phyloP scores from a whole-genome alignment of 202 grass and related monocot genomes.

The Tripidium arundinaceum region DNA sequence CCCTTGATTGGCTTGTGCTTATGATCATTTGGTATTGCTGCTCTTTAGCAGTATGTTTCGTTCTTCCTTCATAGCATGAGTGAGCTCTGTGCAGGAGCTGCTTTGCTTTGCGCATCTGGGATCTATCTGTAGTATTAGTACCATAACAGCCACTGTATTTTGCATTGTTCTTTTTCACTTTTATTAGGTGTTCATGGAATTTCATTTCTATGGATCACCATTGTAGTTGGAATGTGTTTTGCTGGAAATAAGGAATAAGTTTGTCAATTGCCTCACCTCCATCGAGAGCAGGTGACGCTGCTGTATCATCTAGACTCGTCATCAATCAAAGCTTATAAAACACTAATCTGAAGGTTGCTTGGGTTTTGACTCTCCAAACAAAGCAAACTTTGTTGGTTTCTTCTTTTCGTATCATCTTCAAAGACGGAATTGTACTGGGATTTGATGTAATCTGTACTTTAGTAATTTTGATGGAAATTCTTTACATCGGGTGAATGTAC shows the following conservation, averaged over 20 bases:
- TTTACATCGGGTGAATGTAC: not conserved
- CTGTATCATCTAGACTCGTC: not conserved
- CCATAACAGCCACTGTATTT: not conserved
- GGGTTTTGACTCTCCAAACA: not conserved
- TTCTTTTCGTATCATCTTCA: not conserved
- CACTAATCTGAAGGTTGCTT: constrained; percentile 7
- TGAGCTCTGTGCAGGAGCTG: constrained; percentile 10
- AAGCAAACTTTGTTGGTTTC: not conserved
- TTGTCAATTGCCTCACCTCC: not conserved
- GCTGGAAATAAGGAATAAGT: constrained; percentile 39
- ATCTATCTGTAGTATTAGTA: constrained; percentile 32
- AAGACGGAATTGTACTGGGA: not conserved
- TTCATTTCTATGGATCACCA: constrained; percentile 24
- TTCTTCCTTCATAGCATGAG: constrained; percentile 27
- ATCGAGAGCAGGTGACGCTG: not conserved
- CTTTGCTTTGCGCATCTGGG: not conserved
- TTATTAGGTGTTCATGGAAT: constrained; percentile 1
- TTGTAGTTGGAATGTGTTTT: constrained; percentile 27
- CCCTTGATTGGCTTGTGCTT: constrained; percentile 39
- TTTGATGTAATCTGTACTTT: not conserved
- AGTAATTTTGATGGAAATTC: not conserved
- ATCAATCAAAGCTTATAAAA: constrained; percentile 9
- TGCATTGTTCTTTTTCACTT: constrained; percentile 4
- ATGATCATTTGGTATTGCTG: not conserved
- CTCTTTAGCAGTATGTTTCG: constrained; percentile 16